These are phyloP conservation scores for Fusarium tupiense DNA, from an alignment of 2,329 filamentous ascomycete species.

Conservation along the genomic window DNA sequence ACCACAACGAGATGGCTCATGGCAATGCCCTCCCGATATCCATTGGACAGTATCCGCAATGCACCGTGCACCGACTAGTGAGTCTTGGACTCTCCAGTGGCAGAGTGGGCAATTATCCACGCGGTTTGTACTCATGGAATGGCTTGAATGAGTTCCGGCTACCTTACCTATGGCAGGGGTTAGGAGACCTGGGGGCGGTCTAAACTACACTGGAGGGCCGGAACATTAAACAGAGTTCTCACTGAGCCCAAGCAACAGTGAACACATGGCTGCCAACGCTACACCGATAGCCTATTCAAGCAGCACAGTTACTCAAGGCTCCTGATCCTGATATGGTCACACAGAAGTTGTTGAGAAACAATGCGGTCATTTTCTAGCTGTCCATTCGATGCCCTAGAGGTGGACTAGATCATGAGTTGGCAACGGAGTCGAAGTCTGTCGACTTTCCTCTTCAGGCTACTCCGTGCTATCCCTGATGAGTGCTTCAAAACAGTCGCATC, in stretches of 20 bases:
- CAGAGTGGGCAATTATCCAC: background rate
- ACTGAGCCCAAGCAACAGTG: background rate
- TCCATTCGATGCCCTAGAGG: background rate
- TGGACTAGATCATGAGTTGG: constrained; percentile 6
- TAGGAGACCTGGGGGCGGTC: constrained; percentile 9
- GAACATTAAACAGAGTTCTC: constrained; percentile 14
- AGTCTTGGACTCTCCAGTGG: background rate
- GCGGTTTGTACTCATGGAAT: background rate
- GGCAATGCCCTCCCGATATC: background rate
- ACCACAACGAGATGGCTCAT: background rate
- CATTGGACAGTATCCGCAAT: background rate
- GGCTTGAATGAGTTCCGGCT: background rate
- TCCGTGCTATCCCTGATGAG: constrained; percentile 2
- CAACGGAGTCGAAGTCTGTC: background rate
- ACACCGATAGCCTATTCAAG: constrained; percentile 15
- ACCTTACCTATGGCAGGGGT: background rate
- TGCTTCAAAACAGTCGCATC: constrained; percentile 2
- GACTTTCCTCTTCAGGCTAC: constrained; percentile 20
- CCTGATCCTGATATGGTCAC: background rate
- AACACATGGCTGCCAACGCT: constrained; percentile 10
- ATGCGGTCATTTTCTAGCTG: background rate
- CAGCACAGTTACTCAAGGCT: background rate
- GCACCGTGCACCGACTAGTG: background rate
- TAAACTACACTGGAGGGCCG: background rate
- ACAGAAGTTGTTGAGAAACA: background rate